Evolutionary conservation across 2,329 filamentous ascomycete species (phyloP), one percentile per base, ranked within the genome.

Genomic region (Curvularia spicifera): DNA sequence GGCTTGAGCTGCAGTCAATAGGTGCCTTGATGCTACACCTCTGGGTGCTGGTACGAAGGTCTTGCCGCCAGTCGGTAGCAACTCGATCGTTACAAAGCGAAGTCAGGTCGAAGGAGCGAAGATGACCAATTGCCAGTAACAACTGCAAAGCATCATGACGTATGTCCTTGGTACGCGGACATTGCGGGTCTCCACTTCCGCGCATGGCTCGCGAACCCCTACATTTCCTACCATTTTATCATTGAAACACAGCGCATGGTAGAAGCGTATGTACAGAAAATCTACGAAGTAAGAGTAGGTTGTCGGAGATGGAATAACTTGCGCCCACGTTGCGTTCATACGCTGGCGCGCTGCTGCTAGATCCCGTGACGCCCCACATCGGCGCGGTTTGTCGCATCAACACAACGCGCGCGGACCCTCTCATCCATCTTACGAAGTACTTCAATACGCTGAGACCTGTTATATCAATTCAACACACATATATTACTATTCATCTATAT

Each of bases 331-430:
- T 33, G 18, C 44, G 15, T 15, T n/a, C 8, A 20, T 13, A 39
- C 22, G 12, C 28, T 39, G 47, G 35, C 33, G 15, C 35, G 15
- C 20, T 40, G 15, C 9, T 49, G 3, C 43, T 46, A 49, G 47
- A 26, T 65, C 71, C 64, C 63, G 63, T 73, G 71, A 73, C 64
- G 45, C 58, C 56, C 60, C 58, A 62, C 61, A 66, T 64, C 72
- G 72, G 72, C 70, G 67, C 57, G 63, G 50, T 51, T 31, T 53
- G 24, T 37, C 44, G 3, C 50, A 31, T 31, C 28, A 51, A 54
- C 47, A 47, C 58, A 56, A 51, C 56, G 59, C 57, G 56, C 50
- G 35, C 52, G 8, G 6, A 13, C 51, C 51, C 61, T 60, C 42
- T 50, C 18, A 22, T 50, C 24, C 35, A 49, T 47, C 50, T 10